Percentiles rank a stretch among this genome's conserved stretches.
These are phyloP conservation scores for Aspergillus nidulans DNA, from an alignment of 495 filamentous ascomycete species.

Conservation along the genomic window DNA sequence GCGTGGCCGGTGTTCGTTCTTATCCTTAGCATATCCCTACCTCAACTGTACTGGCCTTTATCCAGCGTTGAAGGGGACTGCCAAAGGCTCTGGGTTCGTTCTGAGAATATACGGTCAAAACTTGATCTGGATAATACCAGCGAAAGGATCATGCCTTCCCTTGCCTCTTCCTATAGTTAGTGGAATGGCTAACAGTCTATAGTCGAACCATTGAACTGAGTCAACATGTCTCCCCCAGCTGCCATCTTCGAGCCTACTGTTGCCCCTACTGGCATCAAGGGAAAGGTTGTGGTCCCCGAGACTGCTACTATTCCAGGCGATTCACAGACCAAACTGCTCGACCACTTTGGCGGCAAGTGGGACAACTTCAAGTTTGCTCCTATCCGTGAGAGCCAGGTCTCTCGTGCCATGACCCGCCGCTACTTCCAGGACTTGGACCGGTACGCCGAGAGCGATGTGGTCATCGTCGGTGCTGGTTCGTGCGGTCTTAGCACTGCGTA, in stretches of 20 bases:
- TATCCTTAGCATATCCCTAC: constrained; percentile 18
- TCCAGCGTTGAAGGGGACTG: neutral
- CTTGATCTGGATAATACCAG: constrained; percentile 99
- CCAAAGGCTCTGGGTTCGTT: constrained; percentile 46
- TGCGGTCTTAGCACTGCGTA: constrained; percentile 83
- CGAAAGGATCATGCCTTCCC: constrained; percentile 90
- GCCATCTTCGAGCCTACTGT: constrained; percentile 45
- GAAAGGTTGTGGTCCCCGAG: constrained; percentile 40
- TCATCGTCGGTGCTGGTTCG: constrained; percentile 84
- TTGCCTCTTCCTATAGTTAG: constrained; percentile 24
- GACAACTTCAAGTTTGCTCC: constrained; percentile 74
- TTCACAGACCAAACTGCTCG: constrained; percentile 49
- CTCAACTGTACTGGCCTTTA: constrained; percentile 5
- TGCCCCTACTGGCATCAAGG: constrained; percentile 43
- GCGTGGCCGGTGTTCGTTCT: constrained; percentile 68
- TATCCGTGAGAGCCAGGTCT: constrained; percentile 86
- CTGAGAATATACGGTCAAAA: constrained; percentile 96
- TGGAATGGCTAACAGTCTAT: constrained; percentile 36
- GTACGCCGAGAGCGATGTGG: constrained; percentile 87
- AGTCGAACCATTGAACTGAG: constrained; percentile 39
- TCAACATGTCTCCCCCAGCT: constrained; percentile 73
- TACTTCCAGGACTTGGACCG: constrained; percentile 87
- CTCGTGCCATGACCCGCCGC: constrained; percentile 84
- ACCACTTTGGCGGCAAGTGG: constrained; percentile 66
- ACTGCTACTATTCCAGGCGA: constrained; percentile 29